Evolutionary conservation across 1,284 basidiomycete species (phyloP).

Genomic region (Peniophora sp.): DNA sequence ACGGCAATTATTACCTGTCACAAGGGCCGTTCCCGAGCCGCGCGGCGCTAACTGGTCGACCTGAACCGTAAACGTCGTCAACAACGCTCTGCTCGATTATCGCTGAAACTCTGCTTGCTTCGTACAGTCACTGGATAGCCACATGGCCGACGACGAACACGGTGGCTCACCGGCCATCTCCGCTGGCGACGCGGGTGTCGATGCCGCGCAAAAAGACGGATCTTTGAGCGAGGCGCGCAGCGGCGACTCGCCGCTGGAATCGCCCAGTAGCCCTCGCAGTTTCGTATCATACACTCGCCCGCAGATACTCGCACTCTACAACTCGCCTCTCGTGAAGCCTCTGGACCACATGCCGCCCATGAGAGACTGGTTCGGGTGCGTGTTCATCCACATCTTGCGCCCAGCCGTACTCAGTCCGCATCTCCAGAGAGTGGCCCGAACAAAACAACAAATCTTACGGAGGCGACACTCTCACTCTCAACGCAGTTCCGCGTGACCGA

Average conservation of each 20-base stretch:
- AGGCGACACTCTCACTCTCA: slow-evolving; percentile 42
- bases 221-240: slow-evolving; percentile 24
- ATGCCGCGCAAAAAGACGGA: slow-evolving; percentile 27
- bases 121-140: neutral
- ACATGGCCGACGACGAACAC: neutral
- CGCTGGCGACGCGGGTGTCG: slow-evolving; percentile 16
- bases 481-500: slow-evolving; percentile 50
- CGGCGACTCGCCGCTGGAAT: slow-evolving; percentile 21
- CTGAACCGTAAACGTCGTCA: too few species aligned
- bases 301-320: slow-evolving; percentile 59
- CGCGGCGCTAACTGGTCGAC: neutral
- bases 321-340: slow-evolving; percentile 68
- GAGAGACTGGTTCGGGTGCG: slow-evolving; percentile 85
- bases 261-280: slow-evolving; percentile 25
- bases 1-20: neutral
- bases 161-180: slow-evolving; percentile 2
- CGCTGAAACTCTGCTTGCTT: neutral
- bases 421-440: slow-evolving; percentile 41
- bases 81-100: neutral
- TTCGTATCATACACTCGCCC: slow-evolving; percentile 58
- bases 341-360: slow-evolving; percentile 73
- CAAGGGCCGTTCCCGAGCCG: neutral
- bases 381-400: slow-evolving; percentile 4
- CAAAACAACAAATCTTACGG: slow-evolving; percentile 65
- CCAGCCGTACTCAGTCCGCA: slow-evolving; percentile 10